phyloP scores from a whole-genome alignment of 805 yeast species.

The Yarrowia sp. region DNA sequence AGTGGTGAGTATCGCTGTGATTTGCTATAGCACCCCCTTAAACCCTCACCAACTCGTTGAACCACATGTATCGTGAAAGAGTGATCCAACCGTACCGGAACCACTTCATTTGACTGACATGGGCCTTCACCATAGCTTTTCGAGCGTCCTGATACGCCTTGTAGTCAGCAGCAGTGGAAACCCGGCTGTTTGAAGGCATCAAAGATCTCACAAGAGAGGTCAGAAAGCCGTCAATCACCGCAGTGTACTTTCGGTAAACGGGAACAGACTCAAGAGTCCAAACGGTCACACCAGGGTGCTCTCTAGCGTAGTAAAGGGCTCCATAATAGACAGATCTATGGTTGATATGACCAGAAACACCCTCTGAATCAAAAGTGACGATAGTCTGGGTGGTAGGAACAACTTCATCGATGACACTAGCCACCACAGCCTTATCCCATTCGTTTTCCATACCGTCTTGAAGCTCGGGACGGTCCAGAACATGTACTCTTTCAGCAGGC shows the following conservation, averaged over 20 bases:
- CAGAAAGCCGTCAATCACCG: constrained; percentile 49
- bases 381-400: constrained; percentile 52
- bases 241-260: constrained; percentile 50
- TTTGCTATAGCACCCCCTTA: neutral
- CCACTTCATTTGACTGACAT: constrained; percentile 93
- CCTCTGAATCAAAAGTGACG: constrained; percentile 80
- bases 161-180: constrained; percentile 37
- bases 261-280: constrained; percentile 50
- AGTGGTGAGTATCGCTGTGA: no score
- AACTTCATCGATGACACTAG: constrained; percentile 45
- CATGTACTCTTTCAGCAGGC: constrained; percentile 50
- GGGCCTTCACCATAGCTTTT: constrained; percentile 82
- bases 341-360: constrained; percentile 89
- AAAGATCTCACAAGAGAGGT: constrained; percentile 44
- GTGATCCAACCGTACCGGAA: constrained; percentile 88
- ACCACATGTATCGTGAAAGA: constrained; percentile 76
- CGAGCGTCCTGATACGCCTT: constrained; percentile 51
- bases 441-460: constrained; percentile 70
- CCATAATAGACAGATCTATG: constrained; percentile 57
- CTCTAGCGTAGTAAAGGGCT: constrained; percentile 41
- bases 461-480: constrained; percentile 59
- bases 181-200: constrained; percentile 46
- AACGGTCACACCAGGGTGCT: constrained; percentile 41
- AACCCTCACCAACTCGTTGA: constrained; percentile 59
- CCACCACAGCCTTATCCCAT: constrained; percentile 65